Evolutionary conservation across 345 rosid genomes (phyloP).

Genomic region (Hirschfeldia incana): DNA sequence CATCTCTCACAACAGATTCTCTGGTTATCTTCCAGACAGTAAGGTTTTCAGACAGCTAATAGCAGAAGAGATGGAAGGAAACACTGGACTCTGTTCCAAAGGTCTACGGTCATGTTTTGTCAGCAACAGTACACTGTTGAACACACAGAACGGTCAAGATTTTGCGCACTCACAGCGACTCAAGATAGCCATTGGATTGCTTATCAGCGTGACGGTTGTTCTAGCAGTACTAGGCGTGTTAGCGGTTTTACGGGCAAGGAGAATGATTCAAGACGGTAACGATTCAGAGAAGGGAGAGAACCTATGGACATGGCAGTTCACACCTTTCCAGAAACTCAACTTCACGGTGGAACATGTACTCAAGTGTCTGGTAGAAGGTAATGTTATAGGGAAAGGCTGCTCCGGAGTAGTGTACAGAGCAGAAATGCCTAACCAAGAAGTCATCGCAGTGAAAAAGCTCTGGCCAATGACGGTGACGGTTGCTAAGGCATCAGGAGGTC

Average conservation of each 20-base stretch:
- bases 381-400: background rate
- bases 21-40: slow-evolving; percentile 73
- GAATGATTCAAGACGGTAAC: slow-evolving; percentile 46
- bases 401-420: background rate
- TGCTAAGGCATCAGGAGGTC: background rate
- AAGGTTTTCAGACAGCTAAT: slow-evolving; percentile 64
- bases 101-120: slow-evolving; percentile 63
- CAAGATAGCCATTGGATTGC: slow-evolving; percentile 56
- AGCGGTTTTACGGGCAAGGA: slow-evolving; percentile 52
- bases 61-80: slow-evolving; percentile 56
- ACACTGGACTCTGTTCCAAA: slow-evolving; percentile 53
- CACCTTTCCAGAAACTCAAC: slow-evolving; percentile 40
- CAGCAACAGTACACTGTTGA: slow-evolving; percentile 38
- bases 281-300: slow-evolving; percentile 57
- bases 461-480: background rate
- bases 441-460: slow-evolving; percentile 2
- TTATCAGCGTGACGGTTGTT: slow-evolving; percentile 46
- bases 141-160: slow-evolving; percentile 11
- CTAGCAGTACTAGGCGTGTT: slow-evolving; percentile 56
- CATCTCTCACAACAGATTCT: slow-evolving; percentile 78
- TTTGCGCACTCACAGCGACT: slow-evolving; percentile 46
- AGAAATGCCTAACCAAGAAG: background rate
- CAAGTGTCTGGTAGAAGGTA: background rate
- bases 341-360: background rate
- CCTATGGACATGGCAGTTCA: slow-evolving; percentile 73